These are phyloP conservation scores for Candida verbasci DNA, from an alignment of 805 yeast genomes.

Conservation along the genomic window DNA sequence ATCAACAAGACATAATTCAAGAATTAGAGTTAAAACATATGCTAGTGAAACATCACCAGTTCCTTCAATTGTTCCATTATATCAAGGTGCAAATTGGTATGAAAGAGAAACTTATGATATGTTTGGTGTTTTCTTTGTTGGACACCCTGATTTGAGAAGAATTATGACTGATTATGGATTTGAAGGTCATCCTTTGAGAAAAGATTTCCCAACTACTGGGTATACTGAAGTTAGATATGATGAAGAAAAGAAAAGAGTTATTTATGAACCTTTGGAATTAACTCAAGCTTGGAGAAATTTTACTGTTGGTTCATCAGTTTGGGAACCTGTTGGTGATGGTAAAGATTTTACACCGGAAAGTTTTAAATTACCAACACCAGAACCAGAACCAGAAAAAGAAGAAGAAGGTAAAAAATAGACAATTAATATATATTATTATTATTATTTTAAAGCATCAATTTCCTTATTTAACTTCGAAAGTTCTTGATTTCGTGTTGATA, in stretches of 20 bases:
- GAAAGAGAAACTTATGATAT: constrained; percentile 87
- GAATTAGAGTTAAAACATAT: constrained; percentile 85
- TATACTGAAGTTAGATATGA: constrained; percentile 88
- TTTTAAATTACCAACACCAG: constrained; percentile 79
- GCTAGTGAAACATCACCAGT: constrained; percentile 81
- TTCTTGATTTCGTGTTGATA: constrained; percentile 57
- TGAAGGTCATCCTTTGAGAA: constrained; percentile 87
- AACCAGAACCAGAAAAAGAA: constrained; percentile 57
- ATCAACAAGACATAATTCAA: constrained; percentile 77
- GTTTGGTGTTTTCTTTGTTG: constrained; percentile 83
- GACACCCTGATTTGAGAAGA: constrained; percentile 85
- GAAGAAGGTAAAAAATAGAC: constrained; percentile 26
- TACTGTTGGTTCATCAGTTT: constrained; percentile 80
- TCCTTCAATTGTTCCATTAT: constrained; percentile 70
- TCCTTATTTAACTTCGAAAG: constrained; percentile 45
- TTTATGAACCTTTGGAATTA: constrained; percentile 85
- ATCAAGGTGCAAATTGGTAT: constrained; percentile 83
- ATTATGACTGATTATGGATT: constrained; percentile 90
- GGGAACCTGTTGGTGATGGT: constrained; percentile 92
- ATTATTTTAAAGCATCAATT: constrained; percentile 20
- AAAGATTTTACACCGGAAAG: constrained; percentile 74
- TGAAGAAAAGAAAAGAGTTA: constrained; percentile 84
- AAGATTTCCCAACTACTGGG: constrained; percentile 91
- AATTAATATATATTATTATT: not conserved
- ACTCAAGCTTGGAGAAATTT: constrained; percentile 92